Conservation (phyloP, 78 protist genomes). For the Protostelium mycophagum region DNA sequence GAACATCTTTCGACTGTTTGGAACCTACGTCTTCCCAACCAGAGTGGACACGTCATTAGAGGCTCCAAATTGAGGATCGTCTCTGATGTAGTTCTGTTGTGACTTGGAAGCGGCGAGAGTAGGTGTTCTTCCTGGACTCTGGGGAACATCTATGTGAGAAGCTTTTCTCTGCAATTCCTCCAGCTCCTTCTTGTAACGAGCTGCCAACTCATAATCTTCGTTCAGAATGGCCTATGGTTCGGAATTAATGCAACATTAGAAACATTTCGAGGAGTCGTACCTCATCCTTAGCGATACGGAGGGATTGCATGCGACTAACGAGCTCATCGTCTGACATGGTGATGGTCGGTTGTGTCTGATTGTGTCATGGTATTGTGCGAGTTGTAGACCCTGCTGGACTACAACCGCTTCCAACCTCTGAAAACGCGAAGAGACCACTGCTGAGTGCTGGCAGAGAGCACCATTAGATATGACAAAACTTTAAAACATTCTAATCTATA, state of each 20-base stretch:
- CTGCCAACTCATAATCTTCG: background rate
- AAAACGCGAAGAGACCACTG: no score
- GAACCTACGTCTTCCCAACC: background rate
- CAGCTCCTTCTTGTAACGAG: background rate
- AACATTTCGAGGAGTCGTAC: background rate
- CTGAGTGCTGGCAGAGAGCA: no score
- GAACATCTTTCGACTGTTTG: background rate
- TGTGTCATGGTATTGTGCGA: no score
- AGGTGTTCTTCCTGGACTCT: background rate
- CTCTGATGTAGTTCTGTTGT: background rate
- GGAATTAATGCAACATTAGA: background rate
- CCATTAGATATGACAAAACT: no score
- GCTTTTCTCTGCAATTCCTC: background rate
- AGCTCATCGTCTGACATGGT: background rate
- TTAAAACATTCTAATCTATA: no score
- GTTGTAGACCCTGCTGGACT: no score
- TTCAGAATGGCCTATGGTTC: background rate
- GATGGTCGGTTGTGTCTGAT: no score
- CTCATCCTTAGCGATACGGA: background rate
- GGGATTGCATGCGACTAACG: background rate
- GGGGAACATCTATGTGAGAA: background rate
- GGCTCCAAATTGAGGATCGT: background rate
- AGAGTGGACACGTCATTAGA: background rate
- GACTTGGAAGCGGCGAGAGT: background rate
- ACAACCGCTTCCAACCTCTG: no score